Evolutionary conservation across 1,284 basidiomycete genomes (phyloP), one percentile per base, ranked within the genome.

Genomic region (Rhodotorula sp.): DNA sequence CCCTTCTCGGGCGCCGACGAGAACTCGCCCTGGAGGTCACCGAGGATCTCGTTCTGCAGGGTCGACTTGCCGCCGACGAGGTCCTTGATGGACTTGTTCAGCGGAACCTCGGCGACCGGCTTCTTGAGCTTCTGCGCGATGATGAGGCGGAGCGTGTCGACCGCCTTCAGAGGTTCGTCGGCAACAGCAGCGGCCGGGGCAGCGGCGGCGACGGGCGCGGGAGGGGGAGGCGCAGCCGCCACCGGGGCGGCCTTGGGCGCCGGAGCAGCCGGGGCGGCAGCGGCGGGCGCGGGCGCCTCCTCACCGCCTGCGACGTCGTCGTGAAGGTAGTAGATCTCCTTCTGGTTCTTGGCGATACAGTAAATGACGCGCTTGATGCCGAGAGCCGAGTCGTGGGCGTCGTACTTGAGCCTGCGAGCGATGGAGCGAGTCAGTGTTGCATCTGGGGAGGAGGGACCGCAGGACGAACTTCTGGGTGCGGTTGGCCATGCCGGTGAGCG

Each of bases 81-180:
- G 80, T 99, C 96, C 84, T 98, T 98, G 86, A 99, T 95, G 2
- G 94, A 91, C 83, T 99, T 99, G 75, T 88, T 87, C n/a, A 94
- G 85, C 6, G 94, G 91, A 66, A 99, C 85, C 78, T 98, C 96
- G 65, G 89, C 87, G 50, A 94, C 86, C 72, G 85, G 88, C 86
- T 98, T 99, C 89, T 99, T 99, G 80, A 99, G 85, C 84, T 99
- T 98, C 85, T 99, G 96, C 1, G 96, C 94, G 71, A 99, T 90
- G 81, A 99, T 90, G 78, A 89, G 87, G 62, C 88, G 87, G 53
- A 99, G 87, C 39, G 96, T 91, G 76, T 99, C 96, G 78, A 90
- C 85, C 12, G 96, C 92, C 83, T 93, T 94, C 82, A 97, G 86
- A 2, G 96, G 96, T 61, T 87, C 91, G 78, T 99, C 96, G 41